phyloP scores from a whole-genome alignment of 768 basidiomycete species.

The Leccinum aurantiacum region DNA sequence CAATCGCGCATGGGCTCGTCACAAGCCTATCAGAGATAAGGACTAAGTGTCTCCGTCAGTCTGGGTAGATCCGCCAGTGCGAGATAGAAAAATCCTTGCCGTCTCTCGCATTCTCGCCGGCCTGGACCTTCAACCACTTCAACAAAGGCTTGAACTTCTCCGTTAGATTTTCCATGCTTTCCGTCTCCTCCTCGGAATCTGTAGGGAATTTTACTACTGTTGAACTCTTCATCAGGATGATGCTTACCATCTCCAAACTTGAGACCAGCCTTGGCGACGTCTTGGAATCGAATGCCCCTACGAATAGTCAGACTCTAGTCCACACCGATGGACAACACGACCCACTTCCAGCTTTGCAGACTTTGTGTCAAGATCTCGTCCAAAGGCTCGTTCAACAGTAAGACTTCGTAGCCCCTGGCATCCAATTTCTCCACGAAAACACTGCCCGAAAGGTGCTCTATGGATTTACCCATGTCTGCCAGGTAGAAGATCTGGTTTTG shows the following conservation, averaged over 20 bases:
- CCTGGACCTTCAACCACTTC: conserved; percentile 79
- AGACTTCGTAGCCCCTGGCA: conserved; percentile 93
- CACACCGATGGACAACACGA: conserved; percentile 14
- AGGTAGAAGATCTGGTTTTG: conserved; percentile 97
- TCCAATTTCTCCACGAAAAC: conserved; percentile 95
- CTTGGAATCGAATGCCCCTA: conserved; percentile 82
- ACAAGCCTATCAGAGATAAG: conserved; percentile 92
- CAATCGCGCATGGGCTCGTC: conserved; percentile 90
- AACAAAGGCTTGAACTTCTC: conserved; percentile 82
- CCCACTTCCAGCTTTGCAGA: conserved; percentile 80
- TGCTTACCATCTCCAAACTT: conserved; percentile 85
- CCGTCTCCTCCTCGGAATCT: conserved; percentile 72
- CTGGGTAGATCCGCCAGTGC: not conserved
- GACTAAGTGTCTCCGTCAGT: conserved; percentile 48
- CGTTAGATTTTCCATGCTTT: conserved; percentile 44
- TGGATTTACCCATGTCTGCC: conserved; percentile 82
- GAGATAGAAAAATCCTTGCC: conserved; percentile 49
- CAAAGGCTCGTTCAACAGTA: conserved; percentile 84
- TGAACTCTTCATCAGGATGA: not conserved
- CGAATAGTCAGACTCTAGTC: conserved; percentile 1
- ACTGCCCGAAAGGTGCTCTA: conserved; percentile 74
- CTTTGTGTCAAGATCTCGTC: conserved; percentile 86
- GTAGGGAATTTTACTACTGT: conserved; percentile 17
- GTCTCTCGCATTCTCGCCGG: conserved; percentile 70
- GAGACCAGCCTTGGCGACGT: conserved; percentile 93